A percentile compares a stretch with the other conserved stretches of the same genome.
Evolutionary conservation across 2,329 filamentous ascomycete species (phyloP).

Genomic region (Tolypocladium capitatum): DNA sequence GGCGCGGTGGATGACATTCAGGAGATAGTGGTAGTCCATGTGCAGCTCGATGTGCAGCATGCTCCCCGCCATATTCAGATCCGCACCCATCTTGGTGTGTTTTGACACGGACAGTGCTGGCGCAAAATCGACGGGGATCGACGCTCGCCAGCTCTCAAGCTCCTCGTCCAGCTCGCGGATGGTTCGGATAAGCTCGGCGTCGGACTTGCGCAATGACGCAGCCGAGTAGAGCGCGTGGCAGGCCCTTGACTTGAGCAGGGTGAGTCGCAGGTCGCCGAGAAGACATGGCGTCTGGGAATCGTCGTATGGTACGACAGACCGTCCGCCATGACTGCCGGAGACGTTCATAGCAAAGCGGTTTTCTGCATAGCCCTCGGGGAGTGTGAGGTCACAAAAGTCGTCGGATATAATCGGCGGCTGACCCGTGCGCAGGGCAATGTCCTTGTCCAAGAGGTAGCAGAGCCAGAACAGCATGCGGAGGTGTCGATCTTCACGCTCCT

Average conservation of each 20-base stretch:
- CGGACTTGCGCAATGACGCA: constrained; percentile 31
- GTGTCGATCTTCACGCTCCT: constrained; percentile 18
- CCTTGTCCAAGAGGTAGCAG: constrained; percentile 40
- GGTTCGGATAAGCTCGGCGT: constrained; percentile 38
- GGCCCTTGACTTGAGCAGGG: constrained; percentile 37
- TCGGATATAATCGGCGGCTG: constrained; percentile 37
- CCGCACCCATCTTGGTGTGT: constrained; percentile 12
- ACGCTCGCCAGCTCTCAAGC: constrained; percentile 39
- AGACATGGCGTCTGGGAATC: constrained; percentile 17
- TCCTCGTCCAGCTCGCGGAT: constrained; percentile 45
- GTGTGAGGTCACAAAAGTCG: constrained; percentile 37
- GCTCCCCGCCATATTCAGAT: constrained; percentile 17
- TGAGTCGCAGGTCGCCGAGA: constrained; percentile 34
- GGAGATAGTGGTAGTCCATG: constrained; percentile 41
- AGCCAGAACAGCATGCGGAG: constrained; percentile 38
- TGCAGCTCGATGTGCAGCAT: constrained; percentile 35
- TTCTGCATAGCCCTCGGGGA: constrained; percentile 24
- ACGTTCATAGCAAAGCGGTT: constrained; percentile 7
- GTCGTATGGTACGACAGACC: not conserved
- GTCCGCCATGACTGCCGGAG: no score
- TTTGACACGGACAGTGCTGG: constrained; percentile 30
- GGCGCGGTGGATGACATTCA: constrained; percentile 41
- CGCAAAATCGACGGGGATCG: constrained; percentile 28
- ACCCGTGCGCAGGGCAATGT: constrained; percentile 38
- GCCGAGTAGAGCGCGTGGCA: constrained; percentile 36